Conservation (phyloP, 2,329 filamentous ascomycete species). For the Amauroascus niger region DNA sequence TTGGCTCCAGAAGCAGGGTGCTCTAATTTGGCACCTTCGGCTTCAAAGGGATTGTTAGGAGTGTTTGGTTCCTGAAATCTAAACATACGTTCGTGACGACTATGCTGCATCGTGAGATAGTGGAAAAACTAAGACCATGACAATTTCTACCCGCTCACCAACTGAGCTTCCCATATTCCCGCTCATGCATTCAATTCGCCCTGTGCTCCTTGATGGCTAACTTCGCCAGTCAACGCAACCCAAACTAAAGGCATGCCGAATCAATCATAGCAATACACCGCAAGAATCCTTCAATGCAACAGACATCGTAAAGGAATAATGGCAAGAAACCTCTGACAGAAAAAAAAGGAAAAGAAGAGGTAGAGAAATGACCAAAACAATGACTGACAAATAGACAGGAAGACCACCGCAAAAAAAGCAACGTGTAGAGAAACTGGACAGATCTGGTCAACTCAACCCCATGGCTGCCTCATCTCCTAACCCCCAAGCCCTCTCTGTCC, state of each 20-base stretch:
- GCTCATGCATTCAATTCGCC: background rate
- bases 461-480: constrained; percentile 77
- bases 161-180: background rate
- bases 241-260: background rate
- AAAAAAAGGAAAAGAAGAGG: background rate
- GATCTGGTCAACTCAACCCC: constrained; percentile 62
- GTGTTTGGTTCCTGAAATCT: background rate
- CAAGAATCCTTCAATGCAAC: background rate
- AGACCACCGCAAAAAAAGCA: background rate
- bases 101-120: background rate
- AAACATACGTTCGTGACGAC: background rate
- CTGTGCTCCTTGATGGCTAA: background rate
- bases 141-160: background rate
- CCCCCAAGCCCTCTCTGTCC: constrained; percentile 54
- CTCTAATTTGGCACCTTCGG: no score
- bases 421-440: background rate
- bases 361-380: background rate
- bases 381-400: background rate
- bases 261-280: background rate
- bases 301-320: background rate
- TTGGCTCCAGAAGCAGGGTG: no score
- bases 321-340: background rate
- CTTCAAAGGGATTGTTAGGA: background rate
- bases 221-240: background rate
- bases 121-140: background rate